Base-by-base conservation (phyloP, 208 protist genomes). In the Angomonas desouzai region DNA sequence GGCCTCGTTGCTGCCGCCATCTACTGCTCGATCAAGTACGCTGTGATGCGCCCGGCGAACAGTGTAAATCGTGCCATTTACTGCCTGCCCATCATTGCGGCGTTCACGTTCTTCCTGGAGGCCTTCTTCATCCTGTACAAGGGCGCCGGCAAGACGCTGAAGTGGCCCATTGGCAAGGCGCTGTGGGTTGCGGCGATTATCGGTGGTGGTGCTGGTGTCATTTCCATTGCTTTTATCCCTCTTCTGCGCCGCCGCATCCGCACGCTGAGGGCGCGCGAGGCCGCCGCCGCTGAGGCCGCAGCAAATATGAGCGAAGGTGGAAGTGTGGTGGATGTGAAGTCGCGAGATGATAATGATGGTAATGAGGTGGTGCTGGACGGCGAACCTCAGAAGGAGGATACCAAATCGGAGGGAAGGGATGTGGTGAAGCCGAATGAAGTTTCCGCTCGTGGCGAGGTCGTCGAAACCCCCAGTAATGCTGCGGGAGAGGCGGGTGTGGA, bases 51-150 rank as follows among this genome's bases (percentile, higher is more conserved):
- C n/a, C 72, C 79, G 1, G 48, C 25, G 28, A 81, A 85, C 72
- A 66, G 66, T 7, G 70, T 76, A 34, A 38, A 62, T 25, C 72
- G 80, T 27, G 80, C 80, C n/a, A 63, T 74, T 23, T 83, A 76
- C 58, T 62, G 67, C 18, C 63, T 87, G 23, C 80, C 80, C 9
- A 32, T 87, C 29, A 72, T 83, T 71, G 70, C 82, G n/a, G 18
- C 20, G 13, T 32, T 87, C 7, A 63, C 80, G 33, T 82, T 82
- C 61, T 87, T 87, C 57, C 64, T 87, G 25, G 80, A 87, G 76
- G 58, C 65, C 10, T 87, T 87, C 73, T 86, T 86, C 43, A 65
- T 86, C 27, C 75, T 86, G 22, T 86, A 73, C 64, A 86, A 86
- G 70, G 79, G 79, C 36, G 79, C 76, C 7, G 66, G 58, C 29